A percentile compares a stretch with the other conserved stretches of the same genome.
These are phyloP conservation scores for Fistulinella cinereoalba DNA, from an alignment of 1,284 basidiomycete genomes.

Conservation along the genomic window DNA sequence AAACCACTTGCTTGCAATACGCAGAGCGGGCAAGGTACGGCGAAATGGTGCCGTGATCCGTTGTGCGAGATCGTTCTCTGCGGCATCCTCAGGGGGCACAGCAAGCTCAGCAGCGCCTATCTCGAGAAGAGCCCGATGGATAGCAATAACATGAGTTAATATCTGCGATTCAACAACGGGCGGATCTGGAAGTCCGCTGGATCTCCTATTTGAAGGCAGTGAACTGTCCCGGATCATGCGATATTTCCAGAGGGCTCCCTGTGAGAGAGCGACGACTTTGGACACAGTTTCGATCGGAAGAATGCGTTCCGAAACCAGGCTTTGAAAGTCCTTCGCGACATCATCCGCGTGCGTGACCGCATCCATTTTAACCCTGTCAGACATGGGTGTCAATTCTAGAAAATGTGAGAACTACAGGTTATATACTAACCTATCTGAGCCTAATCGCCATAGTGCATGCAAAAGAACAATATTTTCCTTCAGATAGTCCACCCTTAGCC, in stretches of 20 bases:
- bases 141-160: conserved; percentile 68
- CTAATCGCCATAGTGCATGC: conserved; percentile 67
- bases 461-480: conserved; percentile 71
- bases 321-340: conserved; percentile 52
- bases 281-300: conserved; percentile 78
- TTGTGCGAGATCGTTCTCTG: conserved; percentile 66
- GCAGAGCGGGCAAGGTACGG: conserved; percentile 81
- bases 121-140: conserved; percentile 66
- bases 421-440: conserved; percentile 55
- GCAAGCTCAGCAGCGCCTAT: conserved; percentile 61
- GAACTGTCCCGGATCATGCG: conserved; percentile 58
- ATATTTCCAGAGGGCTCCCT: conserved; percentile 82
- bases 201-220: conserved; percentile 32
- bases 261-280: conserved; percentile 69
- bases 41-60: conserved; percentile 84
- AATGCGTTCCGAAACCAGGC: conserved; percentile 62
- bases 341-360: conserved; percentile 34
- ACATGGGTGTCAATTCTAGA: background rate
- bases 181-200: conserved; percentile 19
- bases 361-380: conserved; percentile 19
- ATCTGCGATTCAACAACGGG: conserved; percentile 62
- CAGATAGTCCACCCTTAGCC: conserved; percentile 54
- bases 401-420: background rate
- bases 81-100: conserved; percentile 47
- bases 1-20: conserved; percentile 90